Evolutionary conservation across 495 filamentous ascomycete species (phyloP).

Genomic region (Poronia punctata): DNA sequence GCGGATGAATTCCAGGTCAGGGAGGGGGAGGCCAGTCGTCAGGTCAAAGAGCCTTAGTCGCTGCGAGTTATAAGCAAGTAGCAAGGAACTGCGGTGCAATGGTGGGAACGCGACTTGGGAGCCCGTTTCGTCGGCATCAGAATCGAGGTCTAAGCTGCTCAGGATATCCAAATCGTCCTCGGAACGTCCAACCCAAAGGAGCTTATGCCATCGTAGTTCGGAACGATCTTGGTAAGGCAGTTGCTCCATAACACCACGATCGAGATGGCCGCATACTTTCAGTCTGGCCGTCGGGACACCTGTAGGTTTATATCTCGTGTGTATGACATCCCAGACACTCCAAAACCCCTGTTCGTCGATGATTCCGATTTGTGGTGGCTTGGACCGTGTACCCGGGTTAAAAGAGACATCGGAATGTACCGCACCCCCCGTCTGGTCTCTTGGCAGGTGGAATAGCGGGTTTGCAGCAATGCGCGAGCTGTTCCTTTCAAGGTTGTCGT

Average conservation of each 20-base stretch:
- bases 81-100: constrained; percentile 17
- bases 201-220: constrained; percentile 17
- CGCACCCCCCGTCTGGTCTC: constrained; percentile 46
- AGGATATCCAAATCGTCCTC: constrained; percentile 11
- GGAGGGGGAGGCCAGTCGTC: constrained; percentile 13
- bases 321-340: constrained; percentile 63
- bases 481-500: constrained; percentile 8
- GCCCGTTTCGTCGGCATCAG: constrained; percentile 13
- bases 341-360: constrained; percentile 68
- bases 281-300: constrained; percentile 7
- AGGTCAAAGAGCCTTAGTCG: constrained; percentile 20
- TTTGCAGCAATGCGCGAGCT: constrained; percentile 55
- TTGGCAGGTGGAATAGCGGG: constrained; percentile 50
- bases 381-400: constrained; percentile 60
- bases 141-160: constrained; percentile 6
- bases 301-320: constrained; percentile 13
- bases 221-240: constrained; percentile 12
- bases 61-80: constrained; percentile 19
- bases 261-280: constrained; percentile 19
- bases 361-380: constrained; percentile 54
- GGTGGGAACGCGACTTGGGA: constrained; percentile 14
- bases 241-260: constrained; percentile 15
- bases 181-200: constrained; percentile 19
- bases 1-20: constrained; percentile 12
- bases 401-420: constrained; percentile 69